A percentile compares a stretch with the other conserved stretches of the same genome.
These are phyloP conservation scores for Fremontodendron californicum DNA, from an alignment of 345 rosid species.

Conservation along the genomic window DNA sequence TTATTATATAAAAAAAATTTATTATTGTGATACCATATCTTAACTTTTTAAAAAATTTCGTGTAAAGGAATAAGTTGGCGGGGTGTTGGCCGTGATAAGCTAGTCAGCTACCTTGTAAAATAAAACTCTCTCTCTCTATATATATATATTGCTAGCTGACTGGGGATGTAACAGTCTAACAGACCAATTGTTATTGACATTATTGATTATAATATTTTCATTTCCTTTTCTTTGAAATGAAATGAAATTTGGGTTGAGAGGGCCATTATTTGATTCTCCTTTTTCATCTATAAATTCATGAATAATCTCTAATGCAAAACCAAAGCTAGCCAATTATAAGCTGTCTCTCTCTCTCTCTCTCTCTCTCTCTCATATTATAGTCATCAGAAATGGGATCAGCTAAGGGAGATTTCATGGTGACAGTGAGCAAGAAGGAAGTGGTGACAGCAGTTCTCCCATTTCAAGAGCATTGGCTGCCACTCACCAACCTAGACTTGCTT, in stretches of 20 bases:
- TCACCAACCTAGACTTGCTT: slow-evolving; percentile 81
- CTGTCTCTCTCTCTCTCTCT: not conserved
- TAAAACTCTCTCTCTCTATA: not conserved
- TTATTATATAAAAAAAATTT: too few relatives aligned
- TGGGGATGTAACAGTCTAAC: slow-evolving; percentile 1
- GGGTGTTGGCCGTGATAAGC: not conserved
- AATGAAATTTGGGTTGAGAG: not conserved
- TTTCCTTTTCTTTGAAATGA: not conserved
- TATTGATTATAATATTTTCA: not conserved
- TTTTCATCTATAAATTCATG: not conserved
- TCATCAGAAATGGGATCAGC: not conserved
- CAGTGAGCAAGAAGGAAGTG: slow-evolving; percentile 40
- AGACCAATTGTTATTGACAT: not conserved
- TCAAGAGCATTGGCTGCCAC: slow-evolving; percentile 79
- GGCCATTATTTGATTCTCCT: not conserved
- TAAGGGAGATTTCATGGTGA: slow-evolving; percentile 24
- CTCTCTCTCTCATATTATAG: not conserved
- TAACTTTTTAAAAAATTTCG: too few relatives aligned
- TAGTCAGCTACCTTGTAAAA: not conserved
- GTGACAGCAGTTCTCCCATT: slow-evolving; percentile 65
- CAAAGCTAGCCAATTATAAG: not conserved
- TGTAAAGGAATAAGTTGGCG: not conserved
- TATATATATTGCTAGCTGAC: too few relatives aligned
- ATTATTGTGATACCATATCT: too few relatives aligned
- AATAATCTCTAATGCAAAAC: not conserved